A percentile compares a stretch with the other conserved stretches of the same genome.
Conservation (phyloP, 2,329 filamentous ascomycete genomes). For the Aspergillus fischeri region DNA sequence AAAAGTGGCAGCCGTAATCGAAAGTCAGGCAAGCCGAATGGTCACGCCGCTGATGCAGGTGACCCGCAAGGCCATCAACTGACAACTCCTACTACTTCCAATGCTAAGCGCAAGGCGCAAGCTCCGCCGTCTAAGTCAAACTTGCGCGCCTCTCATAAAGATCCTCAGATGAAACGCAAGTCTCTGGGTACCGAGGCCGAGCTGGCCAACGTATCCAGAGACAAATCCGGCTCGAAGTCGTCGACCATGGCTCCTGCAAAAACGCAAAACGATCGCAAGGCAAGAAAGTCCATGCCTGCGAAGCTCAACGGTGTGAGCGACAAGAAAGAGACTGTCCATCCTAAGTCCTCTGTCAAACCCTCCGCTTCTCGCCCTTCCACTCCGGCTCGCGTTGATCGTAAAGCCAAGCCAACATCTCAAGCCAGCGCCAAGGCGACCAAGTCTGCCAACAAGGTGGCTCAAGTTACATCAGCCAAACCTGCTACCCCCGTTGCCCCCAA, state of each 20-base stretch:
- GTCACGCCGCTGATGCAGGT: slow-evolving; percentile 2
- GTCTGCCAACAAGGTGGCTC: neutral
- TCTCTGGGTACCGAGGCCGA: slow-evolving; percentile 9
- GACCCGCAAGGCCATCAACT: slow-evolving; percentile 2
- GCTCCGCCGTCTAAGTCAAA: slow-evolving; percentile 7
- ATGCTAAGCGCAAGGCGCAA: slow-evolving; percentile 2
- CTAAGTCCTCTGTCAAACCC: neutral
- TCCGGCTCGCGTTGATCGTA: slow-evolving; percentile 10
- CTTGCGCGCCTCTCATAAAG: slow-evolving; percentile 7
- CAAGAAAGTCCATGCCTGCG: slow-evolving; percentile 16
- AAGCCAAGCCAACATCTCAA: slow-evolving; percentile 4
- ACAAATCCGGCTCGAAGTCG: slow-evolving; percentile 1
- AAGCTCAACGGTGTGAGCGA: slow-evolving; percentile 9
- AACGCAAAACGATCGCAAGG: slow-evolving; percentile 7
- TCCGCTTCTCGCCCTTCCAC: slow-evolving; percentile 10
- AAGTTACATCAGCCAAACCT: neutral
- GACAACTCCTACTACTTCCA: slow-evolving; percentile 5
- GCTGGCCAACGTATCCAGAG: neutral
- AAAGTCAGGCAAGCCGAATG: slow-evolving; percentile 6
- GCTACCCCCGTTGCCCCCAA: neutral
- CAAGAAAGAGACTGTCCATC: slow-evolving; percentile 2
- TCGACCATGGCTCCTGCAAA: slow-evolving; percentile 2
- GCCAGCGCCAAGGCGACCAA: slow-evolving; percentile 4
- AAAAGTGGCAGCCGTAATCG: slow-evolving; percentile 7
- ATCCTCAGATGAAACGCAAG: slow-evolving; percentile 8